A percentile compares a stretch with the other conserved stretches of the same genome.
Evolutionary conservation across 2,329 filamentous ascomycete genomes (phyloP).

Genomic region (Paramyrothecium sp.): DNA sequence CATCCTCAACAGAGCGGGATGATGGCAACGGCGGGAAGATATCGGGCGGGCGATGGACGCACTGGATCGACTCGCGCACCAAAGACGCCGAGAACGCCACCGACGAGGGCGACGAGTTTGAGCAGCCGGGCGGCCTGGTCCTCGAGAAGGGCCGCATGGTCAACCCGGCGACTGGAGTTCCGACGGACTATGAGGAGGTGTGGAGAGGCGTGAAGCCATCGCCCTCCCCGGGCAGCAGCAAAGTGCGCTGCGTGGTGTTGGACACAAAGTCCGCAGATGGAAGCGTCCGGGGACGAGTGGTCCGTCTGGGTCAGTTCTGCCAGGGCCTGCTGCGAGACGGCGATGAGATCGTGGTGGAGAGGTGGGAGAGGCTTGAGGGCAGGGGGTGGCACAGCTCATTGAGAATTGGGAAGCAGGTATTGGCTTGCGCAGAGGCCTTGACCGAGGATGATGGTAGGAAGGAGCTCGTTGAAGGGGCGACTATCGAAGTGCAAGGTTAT

Average conservation of each 20-base stretch:
- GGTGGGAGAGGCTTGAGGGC: conserved; percentile 46
- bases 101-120: conserved; percentile 59
- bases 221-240: not conserved
- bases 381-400: conserved; percentile 33
- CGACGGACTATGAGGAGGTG: conserved; percentile 63
- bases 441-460: conserved; percentile 4
- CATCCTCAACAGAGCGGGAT: conserved; percentile 31
- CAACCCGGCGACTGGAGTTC: conserved; percentile 51
- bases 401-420: conserved; percentile 27
- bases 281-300: conserved; percentile 44
- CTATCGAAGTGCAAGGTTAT: conserved; percentile 15
- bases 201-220: conserved; percentile 51
- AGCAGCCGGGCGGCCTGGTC: conserved; percentile 34
- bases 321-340: conserved; percentile 55
- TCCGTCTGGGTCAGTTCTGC: conserved; percentile 51
- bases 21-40: conserved; percentile 16
- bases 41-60: conserved; percentile 47
- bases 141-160: conserved; percentile 61
- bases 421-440: conserved; percentile 32
- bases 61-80: conserved; percentile 59
- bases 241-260: conserved; percentile 5
- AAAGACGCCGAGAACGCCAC: conserved; percentile 31
- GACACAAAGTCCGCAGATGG: conserved; percentile 11
- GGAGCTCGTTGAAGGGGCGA: conserved; percentile 11
- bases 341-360: conserved; percentile 44